Base-by-base conservation (phyloP, 306 rosid species). In the Glycine latifolia region DNA sequence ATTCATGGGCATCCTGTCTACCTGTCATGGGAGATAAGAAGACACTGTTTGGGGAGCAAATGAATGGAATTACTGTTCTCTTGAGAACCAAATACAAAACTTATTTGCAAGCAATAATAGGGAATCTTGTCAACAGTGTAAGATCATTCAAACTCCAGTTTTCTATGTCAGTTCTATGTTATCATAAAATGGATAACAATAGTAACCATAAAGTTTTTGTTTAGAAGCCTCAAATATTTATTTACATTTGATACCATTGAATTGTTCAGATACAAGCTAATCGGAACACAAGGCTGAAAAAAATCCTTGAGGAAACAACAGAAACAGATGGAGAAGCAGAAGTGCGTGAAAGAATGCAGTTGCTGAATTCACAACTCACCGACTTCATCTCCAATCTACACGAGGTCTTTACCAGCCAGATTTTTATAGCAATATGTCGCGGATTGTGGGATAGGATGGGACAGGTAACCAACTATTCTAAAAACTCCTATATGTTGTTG, bases 361-460 rank as follows among this genome's bases (percentile, higher is more conserved):
- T 92, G 76, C 82, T 95, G 71, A 93, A 89, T 75, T 88, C 92
- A 81, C 97, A 89, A 74, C 93, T 95, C 60, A 86, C 82, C 49
- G 99, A 90, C 73, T 89, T 92, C 74, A 87, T 95, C 77, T 90
- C 97, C 62, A 95, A 95, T 88, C 80, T 93, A 88, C 99, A 93
- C 61, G 98, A 87, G 58, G 96, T 95, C 71, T 95, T 95, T 60
- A 86, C 93, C 47, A 90, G 91, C 86, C 94, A 86, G 77, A 90
- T 95, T 68, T 95, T 93, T 59, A 86, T 89, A 58, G 91, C 99
- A 41, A 85, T 86, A 71, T 90, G 93, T 43, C 97, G 98, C 5
- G 99, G 98, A 81, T 86, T 89, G 52, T 95, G 99, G 99, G 96
- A 95, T 48, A 90, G 93, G 82, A 93, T 88, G 97, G 99, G 99